Percentiles rank a stretch among this genome's conserved stretches.
These are phyloP conservation scores for Monosporascus sp. DNA, from an alignment of 2,329 filamentous ascomycete species.

Conservation along the genomic window DNA sequence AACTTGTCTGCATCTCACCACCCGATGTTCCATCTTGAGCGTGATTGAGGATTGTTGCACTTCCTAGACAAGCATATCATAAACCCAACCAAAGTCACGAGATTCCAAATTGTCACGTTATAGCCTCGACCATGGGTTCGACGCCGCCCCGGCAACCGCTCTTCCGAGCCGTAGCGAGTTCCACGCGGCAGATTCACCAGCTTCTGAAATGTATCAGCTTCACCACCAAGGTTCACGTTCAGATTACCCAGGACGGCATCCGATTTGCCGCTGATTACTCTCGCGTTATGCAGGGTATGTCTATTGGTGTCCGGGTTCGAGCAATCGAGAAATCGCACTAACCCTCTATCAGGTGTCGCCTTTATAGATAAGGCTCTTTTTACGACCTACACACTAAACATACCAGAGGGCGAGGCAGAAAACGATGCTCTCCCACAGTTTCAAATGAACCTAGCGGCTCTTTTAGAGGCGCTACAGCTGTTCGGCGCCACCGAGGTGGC, in stretches of 20 bases:
- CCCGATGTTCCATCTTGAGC: conserved; percentile 6
- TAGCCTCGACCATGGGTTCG: conserved; percentile 17
- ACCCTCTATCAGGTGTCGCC: conserved; percentile 51
- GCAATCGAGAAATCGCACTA: conserved; percentile 12
- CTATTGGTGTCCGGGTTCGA: neutral
- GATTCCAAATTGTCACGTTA: conserved; percentile 11
- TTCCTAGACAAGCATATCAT: neutral
- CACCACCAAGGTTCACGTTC: conserved; percentile 54
- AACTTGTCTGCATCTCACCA: conserved; percentile 14
- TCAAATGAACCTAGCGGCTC: conserved; percentile 77
- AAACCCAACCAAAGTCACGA: conserved; percentile 9
- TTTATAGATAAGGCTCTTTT: conserved; percentile 89
- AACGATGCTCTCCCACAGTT: conserved; percentile 61
- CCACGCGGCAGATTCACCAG: conserved; percentile 68
- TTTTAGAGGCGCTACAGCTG: conserved; percentile 92
- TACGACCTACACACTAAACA: conserved; percentile 72
- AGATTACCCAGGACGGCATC: conserved; percentile 79
- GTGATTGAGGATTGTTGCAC: conserved; percentile 13
- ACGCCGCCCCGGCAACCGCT: conserved; percentile 39
- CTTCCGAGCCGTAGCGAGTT: conserved; percentile 72
- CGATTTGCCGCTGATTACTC: conserved; percentile 85
- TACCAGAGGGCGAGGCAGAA: conserved; percentile 25
- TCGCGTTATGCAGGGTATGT: conserved; percentile 80
- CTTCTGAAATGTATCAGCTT: conserved; percentile 54
- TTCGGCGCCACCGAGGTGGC: conserved; percentile 77